A percentile compares a stretch with the other conserved stretches of the same genome.
These are phyloP conservation scores for Diaporthe citrichinensis DNA, from an alignment of 2,329 filamentous ascomycete species.

Conservation along the genomic window DNA sequence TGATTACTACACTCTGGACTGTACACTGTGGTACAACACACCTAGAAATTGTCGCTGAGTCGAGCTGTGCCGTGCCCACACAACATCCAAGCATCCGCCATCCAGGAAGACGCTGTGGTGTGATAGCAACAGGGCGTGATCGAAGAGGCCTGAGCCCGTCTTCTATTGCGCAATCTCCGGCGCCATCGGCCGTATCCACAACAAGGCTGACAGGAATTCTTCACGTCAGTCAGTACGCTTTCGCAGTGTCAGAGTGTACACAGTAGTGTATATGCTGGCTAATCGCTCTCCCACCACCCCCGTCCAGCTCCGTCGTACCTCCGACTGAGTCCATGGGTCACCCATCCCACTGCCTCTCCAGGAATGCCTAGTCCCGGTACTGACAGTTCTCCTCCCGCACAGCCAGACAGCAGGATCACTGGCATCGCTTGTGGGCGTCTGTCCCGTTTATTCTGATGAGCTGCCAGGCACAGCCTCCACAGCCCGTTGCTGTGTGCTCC, in stretches of 20 bases:
- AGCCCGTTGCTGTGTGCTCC: neutral
- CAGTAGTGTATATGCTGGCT: neutral
- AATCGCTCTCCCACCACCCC: neutral
- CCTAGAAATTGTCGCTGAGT: neutral
- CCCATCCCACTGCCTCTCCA: neutral
- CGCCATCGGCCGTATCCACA: slow-evolving; percentile 5
- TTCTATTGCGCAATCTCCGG: slow-evolving; percentile 4
- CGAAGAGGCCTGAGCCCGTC: neutral
- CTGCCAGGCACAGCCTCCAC: slow-evolving; percentile 23
- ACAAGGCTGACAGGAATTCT: slow-evolving; percentile 15
- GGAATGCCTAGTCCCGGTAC: neutral
- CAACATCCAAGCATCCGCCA: neutral
- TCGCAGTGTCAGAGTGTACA: neutral
- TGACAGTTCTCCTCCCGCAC: neutral
- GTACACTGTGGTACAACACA: neutral
- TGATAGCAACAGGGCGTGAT: neutral
- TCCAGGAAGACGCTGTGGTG: neutral
- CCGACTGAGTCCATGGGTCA: neutral
- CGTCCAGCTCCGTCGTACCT: neutral
- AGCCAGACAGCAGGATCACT: slow-evolving; percentile 4
- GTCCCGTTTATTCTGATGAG: slow-evolving; percentile 14
- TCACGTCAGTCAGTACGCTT: neutral
- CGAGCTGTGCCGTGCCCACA: slow-evolving; percentile 4
- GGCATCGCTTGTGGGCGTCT: neutral
- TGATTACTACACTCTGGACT: neutral